Percentiles rank a stretch among this genome's conserved stretches.
Evolutionary conservation across 2,329 filamentous ascomycete genomes (phyloP).

Genomic region (Fusarium irregulare): DNA sequence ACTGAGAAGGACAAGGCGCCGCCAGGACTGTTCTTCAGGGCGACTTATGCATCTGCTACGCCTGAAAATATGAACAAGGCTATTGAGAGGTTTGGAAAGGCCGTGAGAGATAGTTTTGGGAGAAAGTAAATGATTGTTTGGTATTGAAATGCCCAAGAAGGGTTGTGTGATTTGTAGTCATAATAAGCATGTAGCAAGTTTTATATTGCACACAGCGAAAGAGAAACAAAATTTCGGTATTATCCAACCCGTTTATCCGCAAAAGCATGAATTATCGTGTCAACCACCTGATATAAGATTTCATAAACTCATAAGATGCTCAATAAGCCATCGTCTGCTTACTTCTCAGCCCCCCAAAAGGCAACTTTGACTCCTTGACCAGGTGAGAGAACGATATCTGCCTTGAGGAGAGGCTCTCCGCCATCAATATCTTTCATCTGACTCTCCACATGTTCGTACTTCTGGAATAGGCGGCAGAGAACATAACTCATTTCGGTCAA

Average conservation of each 20-base stretch:
- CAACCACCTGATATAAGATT: background rate
- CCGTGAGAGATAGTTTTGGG: constrained; percentile 70
- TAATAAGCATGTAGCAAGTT: background rate
- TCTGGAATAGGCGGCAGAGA: constrained; percentile 77
- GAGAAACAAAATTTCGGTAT: background rate
- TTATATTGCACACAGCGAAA: background rate
- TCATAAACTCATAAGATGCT: background rate
- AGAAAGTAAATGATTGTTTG: constrained; percentile 40
- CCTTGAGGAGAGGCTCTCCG: constrained; percentile 64
- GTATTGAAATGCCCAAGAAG: background rate
- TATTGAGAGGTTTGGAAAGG: constrained; percentile 79
- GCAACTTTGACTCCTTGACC: constrained; percentile 68
- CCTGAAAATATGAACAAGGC: constrained; percentile 76
- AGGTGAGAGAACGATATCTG: constrained; percentile 70
- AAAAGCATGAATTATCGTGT: background rate
- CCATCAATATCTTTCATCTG: constrained; percentile 67
- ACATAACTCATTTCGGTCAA: constrained; percentile 81
- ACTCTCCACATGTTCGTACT: constrained; percentile 72
- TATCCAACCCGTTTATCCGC: background rate
- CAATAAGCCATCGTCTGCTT: background rate
- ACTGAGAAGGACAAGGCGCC: constrained; percentile 73
- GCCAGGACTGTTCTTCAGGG: constrained; percentile 83
- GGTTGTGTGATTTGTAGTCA: background rate
- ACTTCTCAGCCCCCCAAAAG: constrained; percentile 61
- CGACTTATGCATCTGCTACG: constrained; percentile 87